Base-by-base conservation (phyloP, 1,284 basidiomycete species). In the Ceratobasidium sp. region DNA sequence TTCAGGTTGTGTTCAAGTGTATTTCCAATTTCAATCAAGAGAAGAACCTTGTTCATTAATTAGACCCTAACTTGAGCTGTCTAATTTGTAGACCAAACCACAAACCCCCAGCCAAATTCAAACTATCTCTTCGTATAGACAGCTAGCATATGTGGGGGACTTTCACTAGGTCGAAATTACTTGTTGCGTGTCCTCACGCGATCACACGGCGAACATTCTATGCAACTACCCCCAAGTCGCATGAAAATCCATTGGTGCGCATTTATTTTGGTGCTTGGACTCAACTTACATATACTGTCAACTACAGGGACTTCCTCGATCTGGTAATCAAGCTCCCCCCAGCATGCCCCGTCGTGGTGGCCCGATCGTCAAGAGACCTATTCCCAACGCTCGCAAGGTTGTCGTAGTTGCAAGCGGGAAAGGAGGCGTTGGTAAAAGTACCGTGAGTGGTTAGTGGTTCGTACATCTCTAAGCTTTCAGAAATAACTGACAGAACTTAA, bases 341-440 rank as follows among this genome's bases (percentile, higher is more conserved):
- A 63, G 28, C 21, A 76, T 77, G 41, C 77, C 77, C 8, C 73
- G 75, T 9, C 73, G 74, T 38, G 74, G 71, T 6, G 61, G 72
- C 9, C 61, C 75, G n/a, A 58, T 72, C 23, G 4, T 57, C 21
- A 91, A 89, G 79, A 82, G 88, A 38, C 78, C 82, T 1, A 88
- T 93, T 59, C 86, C 90, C 1, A 83, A 93, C 78, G 91, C 91
- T 13, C 86, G 86, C 75, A 88, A 87, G 71, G 89, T 98, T 32
- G 80, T 99, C 8, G 92, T 89, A 3, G 96, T 99, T 0, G 93
- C 95, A 0, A 96, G 93, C 77, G 97, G 96, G 16, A 98, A 98
- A 80, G 98, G 97, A 43, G 97, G 97, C 1, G 97, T 98, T 0
- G 97, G 97, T 7, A 99, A 99, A 83, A 96, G 94, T 76, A 98